phyloP scores from a whole-genome alignment of 768 basidiomycete genomes.

The Russula virescens region DNA sequence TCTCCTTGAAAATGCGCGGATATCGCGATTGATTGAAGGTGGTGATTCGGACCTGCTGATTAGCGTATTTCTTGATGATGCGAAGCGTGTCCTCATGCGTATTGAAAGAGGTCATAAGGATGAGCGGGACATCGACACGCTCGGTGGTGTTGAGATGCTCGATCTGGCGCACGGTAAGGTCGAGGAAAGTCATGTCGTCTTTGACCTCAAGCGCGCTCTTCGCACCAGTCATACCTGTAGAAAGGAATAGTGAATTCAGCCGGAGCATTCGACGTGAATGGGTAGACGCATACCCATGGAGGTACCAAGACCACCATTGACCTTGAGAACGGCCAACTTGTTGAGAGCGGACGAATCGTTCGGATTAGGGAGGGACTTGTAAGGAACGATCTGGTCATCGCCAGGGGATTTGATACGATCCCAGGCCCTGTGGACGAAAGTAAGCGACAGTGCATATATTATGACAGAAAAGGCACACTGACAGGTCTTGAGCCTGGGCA shows the following conservation, averaged over 20 bases:
- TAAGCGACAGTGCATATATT: neutral
- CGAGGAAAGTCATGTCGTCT: conserved; percentile 66
- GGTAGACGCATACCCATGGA: conserved; percentile 43
- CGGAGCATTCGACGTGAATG: neutral
- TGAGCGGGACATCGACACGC: conserved; percentile 66
- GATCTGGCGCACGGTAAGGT: conserved; percentile 57
- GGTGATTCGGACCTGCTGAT: conserved; percentile 69
- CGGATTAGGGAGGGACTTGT: conserved; percentile 44
- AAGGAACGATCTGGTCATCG: conserved; percentile 56
- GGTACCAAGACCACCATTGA: conserved; percentile 71
- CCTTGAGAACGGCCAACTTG: conserved; percentile 73
- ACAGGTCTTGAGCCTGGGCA: conserved; percentile 85
- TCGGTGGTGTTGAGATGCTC: conserved; percentile 62
- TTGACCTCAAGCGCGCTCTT: conserved; percentile 73
- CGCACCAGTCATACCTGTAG: conserved; percentile 49
- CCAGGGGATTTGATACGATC: conserved; percentile 55
- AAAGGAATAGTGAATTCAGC: conserved; percentile 1
- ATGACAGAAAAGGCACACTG: conserved; percentile 15
- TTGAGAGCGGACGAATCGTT: conserved; percentile 46
- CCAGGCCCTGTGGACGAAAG: conserved; percentile 30
- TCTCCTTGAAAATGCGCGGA: conserved; percentile 67
- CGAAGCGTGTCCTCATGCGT: conserved; percentile 73
- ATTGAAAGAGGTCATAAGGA: conserved; percentile 81
- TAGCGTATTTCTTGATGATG: conserved; percentile 75
- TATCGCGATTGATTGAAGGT: conserved; percentile 72